Evolutionary conservation across 768 basidiomycete genomes (phyloP), one percentile per base, ranked within the genome.

Genomic region (Tricholoma bakamatsutake): DNA sequence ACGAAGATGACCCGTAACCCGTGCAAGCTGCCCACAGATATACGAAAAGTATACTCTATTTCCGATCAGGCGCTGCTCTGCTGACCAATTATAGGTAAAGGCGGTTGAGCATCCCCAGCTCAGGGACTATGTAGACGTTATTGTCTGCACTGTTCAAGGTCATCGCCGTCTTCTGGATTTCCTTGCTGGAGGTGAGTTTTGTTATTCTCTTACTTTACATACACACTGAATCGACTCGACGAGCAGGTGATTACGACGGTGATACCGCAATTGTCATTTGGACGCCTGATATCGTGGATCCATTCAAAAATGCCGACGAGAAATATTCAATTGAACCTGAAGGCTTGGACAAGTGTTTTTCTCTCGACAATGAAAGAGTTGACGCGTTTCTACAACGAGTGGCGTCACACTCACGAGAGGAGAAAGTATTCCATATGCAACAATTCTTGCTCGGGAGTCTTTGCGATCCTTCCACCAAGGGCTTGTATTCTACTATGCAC

Each of bases 21-120:
- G n/a, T 88, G 86, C 67, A 87, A 85, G 58, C 67, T 87, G 0
- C 84, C 86, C 1, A 83, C 79, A 0, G 87, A 89, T 65, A 74
- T 80, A 0, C 82, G 82, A 60, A 87, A 84, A 72, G 84, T 83
- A 58, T 21, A 68, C 33, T 52, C 37, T 27, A 17, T 40, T 24
- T 45, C 12, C 24, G 12, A 12, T 21, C 28, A 5, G 55, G 5
- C 12, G 2, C 45, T 10, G 27, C 10, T 34, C 4, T 45, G 28
- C 21, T 56, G 31, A 42, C n/a, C 17, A 42, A 21, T 35, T 52
- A 33, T 39, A 87, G 85, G 78, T 82, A 49, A 77, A 69, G 58
- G 81, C 85, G 3, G 84, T 88, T 0, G 75, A 78, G 34, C 70
- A 72, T 52, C 71, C 74, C 3, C 72, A 74, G 46, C 75, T 88